phyloP scores from a whole-genome alignment of 768 basidiomycete genomes.

The Vararia minispora region DNA sequence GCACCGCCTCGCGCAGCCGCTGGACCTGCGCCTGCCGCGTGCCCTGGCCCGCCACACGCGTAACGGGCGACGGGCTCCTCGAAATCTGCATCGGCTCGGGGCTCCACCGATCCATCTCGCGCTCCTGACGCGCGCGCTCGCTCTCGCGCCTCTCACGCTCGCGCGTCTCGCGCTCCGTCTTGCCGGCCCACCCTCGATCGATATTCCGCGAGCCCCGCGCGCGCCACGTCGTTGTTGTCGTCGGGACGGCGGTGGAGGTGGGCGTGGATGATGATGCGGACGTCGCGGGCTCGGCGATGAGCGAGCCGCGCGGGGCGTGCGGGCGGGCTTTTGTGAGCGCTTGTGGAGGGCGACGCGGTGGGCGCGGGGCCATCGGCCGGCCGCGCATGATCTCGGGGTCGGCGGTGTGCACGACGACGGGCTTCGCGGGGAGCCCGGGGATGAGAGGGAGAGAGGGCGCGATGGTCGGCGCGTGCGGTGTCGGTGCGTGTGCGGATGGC shows the following conservation, averaged over 20 bases:
- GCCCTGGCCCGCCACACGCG: conserved; percentile 27
- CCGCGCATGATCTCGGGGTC: conserved; percentile 4
- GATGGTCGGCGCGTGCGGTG: conserved; percentile 7
- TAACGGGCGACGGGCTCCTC: conserved; percentile 32
- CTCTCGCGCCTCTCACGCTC: conserved; percentile 8
- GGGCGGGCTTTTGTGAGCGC: conserved; percentile 11
- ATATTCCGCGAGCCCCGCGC: too few species aligned
- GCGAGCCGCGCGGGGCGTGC: too few species aligned
- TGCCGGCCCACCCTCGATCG: too few species aligned
- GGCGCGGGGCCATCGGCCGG: conserved; percentile 12
- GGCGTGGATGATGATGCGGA: too few species aligned
- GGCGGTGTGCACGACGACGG: conserved; percentile 6
- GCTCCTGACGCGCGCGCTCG: not conserved
- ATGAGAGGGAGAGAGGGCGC: not conserved
- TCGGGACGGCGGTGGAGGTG: conserved; percentile 1
- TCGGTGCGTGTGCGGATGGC: conserved; percentile 4
- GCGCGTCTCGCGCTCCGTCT: not conserved
- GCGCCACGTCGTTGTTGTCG: not conserved
- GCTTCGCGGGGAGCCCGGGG: conserved; percentile 11
- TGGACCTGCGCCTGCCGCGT: conserved; percentile 18
- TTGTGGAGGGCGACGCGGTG: conserved; percentile 12
- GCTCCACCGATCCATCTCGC: too few species aligned
- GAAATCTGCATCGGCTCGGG: conserved; percentile 15
- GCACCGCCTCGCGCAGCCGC: conserved; percentile 26
- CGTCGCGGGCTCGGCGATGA: too few species aligned